Percentiles rank a stretch among this genome's conserved stretches.
These are phyloP conservation scores for Zea mays DNA, from an alignment of 176 grass and related monocot species.

Conservation along the genomic window DNA sequence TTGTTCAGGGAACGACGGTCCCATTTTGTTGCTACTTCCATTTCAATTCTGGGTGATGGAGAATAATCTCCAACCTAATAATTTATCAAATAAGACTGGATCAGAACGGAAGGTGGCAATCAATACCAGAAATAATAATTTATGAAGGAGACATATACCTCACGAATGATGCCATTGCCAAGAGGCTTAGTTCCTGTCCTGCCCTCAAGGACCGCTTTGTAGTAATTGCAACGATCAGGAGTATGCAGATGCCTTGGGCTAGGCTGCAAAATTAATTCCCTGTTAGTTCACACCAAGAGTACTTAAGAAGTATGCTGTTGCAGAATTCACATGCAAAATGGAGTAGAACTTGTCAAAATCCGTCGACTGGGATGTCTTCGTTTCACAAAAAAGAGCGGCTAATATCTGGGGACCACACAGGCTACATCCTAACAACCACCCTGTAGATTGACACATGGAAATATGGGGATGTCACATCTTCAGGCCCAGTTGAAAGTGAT, in stretches of 20 bases:
- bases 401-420: slow-evolving; percentile 38
- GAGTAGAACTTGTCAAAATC: slow-evolving; percentile 23
- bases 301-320: background rate
- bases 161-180: slow-evolving; percentile 35
- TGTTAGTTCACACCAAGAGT: slow-evolving; percentile 27
- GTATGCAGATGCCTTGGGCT: slow-evolving; percentile 55
- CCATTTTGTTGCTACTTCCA: slow-evolving; percentile 86
- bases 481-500: slow-evolving; percentile 39
- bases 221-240: slow-evolving; percentile 48
- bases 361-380: background rate
- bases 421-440: slow-evolving; percentile 21
- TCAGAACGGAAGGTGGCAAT: slow-evolving; percentile 25
- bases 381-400: slow-evolving; percentile 26
- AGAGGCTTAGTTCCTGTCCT: slow-evolving; percentile 46
- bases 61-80: slow-evolving; percentile 63
- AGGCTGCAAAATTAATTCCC: slow-evolving; percentile 46
- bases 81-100: slow-evolving; percentile 35
- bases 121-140: slow-evolving; percentile 21
- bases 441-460: slow-evolving; percentile 33
- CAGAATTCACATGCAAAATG: slow-evolving; percentile 20
- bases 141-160: slow-evolving; percentile 49
- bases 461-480: slow-evolving; percentile 31
- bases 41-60: slow-evolving; percentile 58
- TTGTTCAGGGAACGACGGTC: slow-evolving; percentile 44
- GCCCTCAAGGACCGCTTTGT: slow-evolving; percentile 50